These are phyloP conservation scores for Phytophthora pisi DNA, from an alignment of 352 stramenopile genomes.

Conservation along the genomic window DNA sequence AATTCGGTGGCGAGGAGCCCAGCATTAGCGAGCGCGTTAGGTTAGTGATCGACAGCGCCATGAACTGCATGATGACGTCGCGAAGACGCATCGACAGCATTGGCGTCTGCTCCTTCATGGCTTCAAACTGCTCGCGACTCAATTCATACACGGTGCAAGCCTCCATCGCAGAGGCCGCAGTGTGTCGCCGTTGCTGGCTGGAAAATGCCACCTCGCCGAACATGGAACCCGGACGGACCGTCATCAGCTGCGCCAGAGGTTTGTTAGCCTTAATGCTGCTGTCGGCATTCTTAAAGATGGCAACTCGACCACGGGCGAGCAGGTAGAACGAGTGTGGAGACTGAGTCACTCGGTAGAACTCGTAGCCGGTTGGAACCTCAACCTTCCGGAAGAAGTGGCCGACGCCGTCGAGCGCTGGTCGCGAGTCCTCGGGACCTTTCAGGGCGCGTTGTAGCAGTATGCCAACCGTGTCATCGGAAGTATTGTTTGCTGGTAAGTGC, in stretches of 20 bases:
- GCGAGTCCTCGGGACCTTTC: conserved; percentile 51
- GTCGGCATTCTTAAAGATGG: conserved; percentile 66
- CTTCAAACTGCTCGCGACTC: conserved; percentile 51
- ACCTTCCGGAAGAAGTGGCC: conserved; percentile 55
- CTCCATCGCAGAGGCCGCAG: conserved; percentile 44
- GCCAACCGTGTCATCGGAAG: conserved; percentile 30
- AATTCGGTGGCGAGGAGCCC: no score
- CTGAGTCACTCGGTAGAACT: conserved; percentile 63
- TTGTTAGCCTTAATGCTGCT: conserved; percentile 36
- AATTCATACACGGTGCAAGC: conserved; percentile 64
- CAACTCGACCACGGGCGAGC: conserved; percentile 54
- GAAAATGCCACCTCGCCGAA: conserved; percentile 85
- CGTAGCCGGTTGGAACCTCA: conserved; percentile 45
- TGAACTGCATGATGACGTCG: conserved; percentile 67
- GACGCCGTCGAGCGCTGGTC: conserved; percentile 47
- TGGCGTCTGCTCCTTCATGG: conserved; percentile 47
- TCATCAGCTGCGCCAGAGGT: conserved; percentile 49
- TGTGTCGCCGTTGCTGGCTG: conserved; percentile 49
- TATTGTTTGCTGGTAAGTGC: conserved; percentile 30
- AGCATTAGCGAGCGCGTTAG: conserved; percentile 23
- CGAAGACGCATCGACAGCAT: conserved; percentile 61
- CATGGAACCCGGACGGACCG: conserved; percentile 57
- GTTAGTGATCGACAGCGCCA: conserved; percentile 23
- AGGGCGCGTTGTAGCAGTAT: conserved; percentile 66
- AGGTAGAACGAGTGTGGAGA: conserved; percentile 59